phyloP scores from a whole-genome alignment of 2,329 filamentous ascomycete genomes.

The Aspergillus pseudoterreus region DNA sequence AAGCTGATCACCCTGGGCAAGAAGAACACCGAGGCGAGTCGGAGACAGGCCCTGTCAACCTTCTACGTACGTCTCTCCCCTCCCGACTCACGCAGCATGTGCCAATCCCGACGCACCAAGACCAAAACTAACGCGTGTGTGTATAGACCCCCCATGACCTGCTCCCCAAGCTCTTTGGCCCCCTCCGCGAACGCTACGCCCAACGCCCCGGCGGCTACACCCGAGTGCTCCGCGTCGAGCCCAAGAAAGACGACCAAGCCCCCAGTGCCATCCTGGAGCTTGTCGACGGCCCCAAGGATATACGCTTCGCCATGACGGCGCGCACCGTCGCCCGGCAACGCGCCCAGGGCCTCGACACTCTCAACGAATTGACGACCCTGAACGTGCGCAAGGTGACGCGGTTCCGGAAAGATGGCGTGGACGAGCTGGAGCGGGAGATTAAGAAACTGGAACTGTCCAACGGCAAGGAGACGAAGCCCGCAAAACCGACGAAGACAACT shows the following conservation, averaged over 20 bases:
- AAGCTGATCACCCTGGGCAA: conserved; percentile 93
- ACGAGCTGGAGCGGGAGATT: conserved; percentile 62
- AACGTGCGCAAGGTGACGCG: conserved; percentile 82
- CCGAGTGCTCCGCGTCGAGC: conserved; percentile 86
- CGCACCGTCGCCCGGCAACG: conserved; percentile 67
- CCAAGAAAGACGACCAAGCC: conserved; percentile 82
- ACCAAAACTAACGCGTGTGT: neutral
- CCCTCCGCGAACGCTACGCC: conserved; percentile 74
- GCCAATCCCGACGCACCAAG: neutral
- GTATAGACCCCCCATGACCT: conserved; percentile 39
- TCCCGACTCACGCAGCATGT: neutral
- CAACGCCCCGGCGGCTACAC: conserved; percentile 87
- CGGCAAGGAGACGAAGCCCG: conserved; percentile 21
- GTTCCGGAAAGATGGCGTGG: conserved; percentile 65
- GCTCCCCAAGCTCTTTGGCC: conserved; percentile 82
- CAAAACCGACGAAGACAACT: conserved; percentile 2
- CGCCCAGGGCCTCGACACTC: conserved; percentile 49
- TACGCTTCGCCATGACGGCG: conserved; percentile 91
- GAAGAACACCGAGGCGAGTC: conserved; percentile 80
- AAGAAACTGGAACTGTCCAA: conserved; percentile 54
- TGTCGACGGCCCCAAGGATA: conserved; percentile 89
- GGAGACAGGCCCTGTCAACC: conserved; percentile 70
- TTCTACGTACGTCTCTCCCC: conserved; percentile 67
- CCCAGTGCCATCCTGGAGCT: conserved; percentile 88
- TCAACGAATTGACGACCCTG: conserved; percentile 68